These are phyloP conservation scores for Candida ponderosae DNA, from an alignment of 805 yeast species.

Conservation along the genomic window DNA sequence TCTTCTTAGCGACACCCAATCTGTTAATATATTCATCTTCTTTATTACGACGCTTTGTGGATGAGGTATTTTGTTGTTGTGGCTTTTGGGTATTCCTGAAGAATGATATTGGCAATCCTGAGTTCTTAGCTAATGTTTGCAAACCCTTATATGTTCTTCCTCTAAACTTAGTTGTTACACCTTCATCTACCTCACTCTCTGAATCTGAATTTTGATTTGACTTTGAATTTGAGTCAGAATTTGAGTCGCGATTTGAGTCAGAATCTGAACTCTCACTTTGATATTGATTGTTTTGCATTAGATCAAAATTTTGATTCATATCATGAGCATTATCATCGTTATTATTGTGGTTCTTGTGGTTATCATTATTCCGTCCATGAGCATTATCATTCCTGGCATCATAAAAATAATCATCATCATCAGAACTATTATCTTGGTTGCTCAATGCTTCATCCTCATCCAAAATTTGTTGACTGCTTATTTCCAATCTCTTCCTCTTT, in stretches of 20 bases:
- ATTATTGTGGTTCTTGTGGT: background rate
- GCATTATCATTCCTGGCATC: background rate
- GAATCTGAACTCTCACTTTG: too few relatives aligned
- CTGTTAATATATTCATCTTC: constrained; percentile 3
- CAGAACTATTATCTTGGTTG: too few relatives aligned
- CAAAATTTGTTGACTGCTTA: background rate
- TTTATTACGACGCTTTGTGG: background rate
- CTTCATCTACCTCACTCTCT: background rate
- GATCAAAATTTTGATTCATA: too few relatives aligned
- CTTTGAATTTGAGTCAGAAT: constrained; percentile 11
- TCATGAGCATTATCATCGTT: constrained; percentile 10
- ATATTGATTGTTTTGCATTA: too few relatives aligned
- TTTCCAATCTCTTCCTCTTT: background rate
- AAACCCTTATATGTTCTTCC: constrained; percentile 14
- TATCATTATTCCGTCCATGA: constrained; percentile 1
- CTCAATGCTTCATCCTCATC: background rate
- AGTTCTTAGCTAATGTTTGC: constrained; percentile 11
- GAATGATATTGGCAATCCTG: constrained; percentile 17
- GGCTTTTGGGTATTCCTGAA: constrained; percentile 1
- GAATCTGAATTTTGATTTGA: constrained; percentile 8
- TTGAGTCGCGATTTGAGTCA: too few relatives aligned
- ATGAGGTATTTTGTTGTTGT: constrained; percentile 1
- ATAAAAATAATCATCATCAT: too few relatives aligned
- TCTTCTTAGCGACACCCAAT: constrained; percentile 13
- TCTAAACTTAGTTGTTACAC: constrained; percentile 7